These are phyloP conservation scores for Lentinula novae-zelandiae DNA, from an alignment of 1,284 basidiomycete species.

Conservation along the genomic window DNA sequence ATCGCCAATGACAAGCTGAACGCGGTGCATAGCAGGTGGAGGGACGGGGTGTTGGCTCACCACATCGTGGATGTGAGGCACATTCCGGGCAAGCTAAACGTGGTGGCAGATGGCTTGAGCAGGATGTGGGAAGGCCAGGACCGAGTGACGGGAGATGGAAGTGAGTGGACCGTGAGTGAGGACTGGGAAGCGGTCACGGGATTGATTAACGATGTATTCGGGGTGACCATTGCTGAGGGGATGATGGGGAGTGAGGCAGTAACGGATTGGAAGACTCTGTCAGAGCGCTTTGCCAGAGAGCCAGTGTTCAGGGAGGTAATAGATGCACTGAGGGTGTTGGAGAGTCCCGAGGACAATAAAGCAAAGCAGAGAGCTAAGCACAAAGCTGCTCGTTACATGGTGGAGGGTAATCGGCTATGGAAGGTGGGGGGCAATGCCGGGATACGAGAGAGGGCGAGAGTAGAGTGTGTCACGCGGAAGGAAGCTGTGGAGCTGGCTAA, in stretches of 20 bases:
- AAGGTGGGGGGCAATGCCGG: constrained; percentile 17
- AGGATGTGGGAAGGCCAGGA: neutral
- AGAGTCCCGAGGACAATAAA: neutral
- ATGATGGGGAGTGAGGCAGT: constrained; percentile 16
- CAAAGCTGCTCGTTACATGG: constrained; percentile 24
- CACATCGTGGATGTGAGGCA: constrained; percentile 16
- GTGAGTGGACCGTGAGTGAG: too few relatives aligned
- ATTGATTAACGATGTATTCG: constrained; percentile 24
- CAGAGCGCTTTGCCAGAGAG: constrained; percentile 23
- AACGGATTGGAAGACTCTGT: constrained; percentile 7
- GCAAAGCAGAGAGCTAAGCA: constrained; percentile 22
- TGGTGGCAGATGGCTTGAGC: constrained; percentile 16
- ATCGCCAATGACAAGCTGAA: constrained; percentile 14
- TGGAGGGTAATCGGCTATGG: constrained; percentile 31
- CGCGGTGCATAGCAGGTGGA: constrained; percentile 15
- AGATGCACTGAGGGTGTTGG: constrained; percentile 20
- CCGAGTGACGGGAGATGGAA: too few relatives aligned
- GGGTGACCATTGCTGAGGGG: neutral
- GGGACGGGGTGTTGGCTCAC: constrained; percentile 17
- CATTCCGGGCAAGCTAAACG: constrained; percentile 15
- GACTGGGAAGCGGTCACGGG: too few relatives aligned
- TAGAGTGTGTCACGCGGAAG: constrained; percentile 18
- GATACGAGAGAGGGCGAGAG: constrained; percentile 15
- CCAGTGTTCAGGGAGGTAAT: constrained; percentile 24
- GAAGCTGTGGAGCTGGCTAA: constrained; percentile 11